Evolutionary conservation across 352 stramenopile species (phyloP), one percentile per base, ranked within the genome.

Genomic region (Phytophthora crassamura): DNA sequence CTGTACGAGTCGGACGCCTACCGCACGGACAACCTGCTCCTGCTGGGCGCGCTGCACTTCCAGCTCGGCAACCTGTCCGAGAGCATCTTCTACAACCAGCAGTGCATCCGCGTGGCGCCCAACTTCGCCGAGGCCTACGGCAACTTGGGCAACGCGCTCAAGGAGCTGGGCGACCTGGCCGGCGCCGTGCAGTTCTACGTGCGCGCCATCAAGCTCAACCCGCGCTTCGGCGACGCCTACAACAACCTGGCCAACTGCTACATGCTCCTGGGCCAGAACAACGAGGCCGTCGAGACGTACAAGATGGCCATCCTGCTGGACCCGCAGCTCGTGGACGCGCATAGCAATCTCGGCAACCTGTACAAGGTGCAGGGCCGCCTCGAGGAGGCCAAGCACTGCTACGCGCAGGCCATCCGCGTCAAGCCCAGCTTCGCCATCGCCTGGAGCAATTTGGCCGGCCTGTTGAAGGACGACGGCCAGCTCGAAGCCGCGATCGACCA

Each of bases 21-120:
- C 48, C 88, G 91, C 35, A 90, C 88, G 1, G 95, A 98, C 59
- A 98, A 97, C 59, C 68, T 98, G 20, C 70, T 98, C 46, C 84
- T 98, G 18, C 75, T 98, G 3, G 94, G 94, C 11, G 95, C 95
- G 22, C 68, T 98, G 35, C 94, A 98, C 71, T 98, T 98, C 60
- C 93, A 98, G 60, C 76, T 98, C 0, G 84, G 90, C 16, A 97
- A 98, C 70, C 90, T 97, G 47, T 88, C 77, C 7, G 93, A 98
- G 60, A 88, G 80, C 60, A 97, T 98, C 47, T 98, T 98, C 66
- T 98, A 97, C 84, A 98, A 98, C 68, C 91, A 98, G 69, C 91
- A 98, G 59, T 95, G 86, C 62, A 97, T 98, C 51, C 84, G 90
- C 40, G 82, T 98, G 56, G 91, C 97, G 34, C 92, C 93, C 4